A percentile compares a stretch with the other conserved stretches of the same genome.
Conservation (phyloP, 192 early-diverging fungal genomes). For the Gonapodya prolifera region DNA sequence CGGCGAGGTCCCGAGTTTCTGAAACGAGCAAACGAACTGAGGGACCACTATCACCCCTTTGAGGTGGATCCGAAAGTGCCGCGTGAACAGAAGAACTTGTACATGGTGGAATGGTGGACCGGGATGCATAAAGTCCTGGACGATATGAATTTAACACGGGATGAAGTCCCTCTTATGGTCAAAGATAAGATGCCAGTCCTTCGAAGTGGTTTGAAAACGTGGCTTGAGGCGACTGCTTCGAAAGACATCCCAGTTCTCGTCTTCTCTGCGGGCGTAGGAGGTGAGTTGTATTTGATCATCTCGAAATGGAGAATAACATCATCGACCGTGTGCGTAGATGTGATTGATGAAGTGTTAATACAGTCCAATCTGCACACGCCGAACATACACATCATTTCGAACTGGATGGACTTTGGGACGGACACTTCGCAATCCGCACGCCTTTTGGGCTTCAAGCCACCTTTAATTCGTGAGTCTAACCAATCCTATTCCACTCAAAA, state of each 20-base stretch:
- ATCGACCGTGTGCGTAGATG: too few species aligned
- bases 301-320: too few species aligned
- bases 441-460: conserved; percentile 35
- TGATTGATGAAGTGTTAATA: conserved; percentile 44
- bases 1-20: conserved; percentile 25
- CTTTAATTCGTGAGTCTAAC: conserved; percentile 59
- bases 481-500: conserved; percentile 52
- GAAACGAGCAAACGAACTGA: conserved; percentile 24
- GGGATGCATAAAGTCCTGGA: conserved; percentile 32
- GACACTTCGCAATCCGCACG: conserved; percentile 23
- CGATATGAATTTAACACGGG: conserved; percentile 26
- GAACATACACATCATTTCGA: conserved; percentile 60
- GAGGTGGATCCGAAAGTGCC: conserved; percentile 38
- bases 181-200: conserved; percentile 29
- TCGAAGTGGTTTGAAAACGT: conserved; percentile 23
- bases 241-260: conserved; percentile 45
- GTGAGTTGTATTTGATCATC: conserved; percentile 8
- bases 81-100: conserved; percentile 38
- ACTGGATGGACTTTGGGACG: conserved; percentile 51
- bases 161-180: conserved; percentile 38
- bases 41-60: conserved; percentile 59
- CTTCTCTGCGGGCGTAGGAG: conserved; percentile 56
- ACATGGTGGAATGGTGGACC: conserved; percentile 63
- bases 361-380: conserved; percentile 21
- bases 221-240: conserved; percentile 20